A percentile compares a stretch with the other conserved stretches of the same genome.
Evolutionary conservation across 1,284 basidiomycete species (phyloP).

Genomic region (Cryptococcus sp.): DNA sequence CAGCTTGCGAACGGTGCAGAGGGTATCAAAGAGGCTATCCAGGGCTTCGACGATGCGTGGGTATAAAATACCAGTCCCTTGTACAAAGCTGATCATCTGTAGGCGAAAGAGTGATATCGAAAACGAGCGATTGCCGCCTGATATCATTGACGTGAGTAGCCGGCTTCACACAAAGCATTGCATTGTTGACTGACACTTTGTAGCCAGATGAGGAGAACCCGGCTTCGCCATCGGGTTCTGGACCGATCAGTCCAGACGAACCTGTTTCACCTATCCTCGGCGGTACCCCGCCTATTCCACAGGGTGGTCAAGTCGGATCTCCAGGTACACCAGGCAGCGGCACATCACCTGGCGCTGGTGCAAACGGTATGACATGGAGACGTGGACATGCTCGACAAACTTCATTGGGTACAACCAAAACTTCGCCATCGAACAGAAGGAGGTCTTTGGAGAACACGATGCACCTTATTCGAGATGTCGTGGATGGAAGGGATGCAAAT

Average conservation of each 20-base stretch:
- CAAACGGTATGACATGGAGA: conserved; percentile 33
- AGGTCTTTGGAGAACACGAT: conserved; percentile 94
- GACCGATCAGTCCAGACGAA: conserved; percentile 32
- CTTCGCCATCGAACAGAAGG: conserved; percentile 82
- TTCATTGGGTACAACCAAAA: conserved; percentile 93
- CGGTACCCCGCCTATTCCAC: conserved; percentile 12
- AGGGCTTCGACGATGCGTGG: conserved; percentile 90
- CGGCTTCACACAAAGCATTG: not conserved
- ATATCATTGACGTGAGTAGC: conserved; percentile 67
- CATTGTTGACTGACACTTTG: not conserved
- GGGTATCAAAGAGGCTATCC: conserved; percentile 93
- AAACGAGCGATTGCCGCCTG: conserved; percentile 93
- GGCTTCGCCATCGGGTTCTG: conserved; percentile 45
- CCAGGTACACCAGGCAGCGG: conserved; percentile 46
- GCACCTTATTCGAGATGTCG: conserved; percentile 84
- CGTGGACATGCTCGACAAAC: conserved; percentile 76
- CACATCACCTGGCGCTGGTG: conserved; percentile 2
- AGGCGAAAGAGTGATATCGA: conserved; percentile 98
- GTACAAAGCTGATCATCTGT: conserved; percentile 4
- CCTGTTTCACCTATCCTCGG: conserved; percentile 47
- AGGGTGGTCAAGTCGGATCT: conserved; percentile 9
- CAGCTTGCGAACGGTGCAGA: conserved; percentile 84
- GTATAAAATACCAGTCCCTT: conserved; percentile 42
- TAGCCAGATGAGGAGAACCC: conserved; percentile 51
- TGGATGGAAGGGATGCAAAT: conserved; percentile 60